These are phyloP conservation scores for Petrea volubilis DNA, from an alignment of 257 asterid species.

Conservation along the genomic window DNA sequence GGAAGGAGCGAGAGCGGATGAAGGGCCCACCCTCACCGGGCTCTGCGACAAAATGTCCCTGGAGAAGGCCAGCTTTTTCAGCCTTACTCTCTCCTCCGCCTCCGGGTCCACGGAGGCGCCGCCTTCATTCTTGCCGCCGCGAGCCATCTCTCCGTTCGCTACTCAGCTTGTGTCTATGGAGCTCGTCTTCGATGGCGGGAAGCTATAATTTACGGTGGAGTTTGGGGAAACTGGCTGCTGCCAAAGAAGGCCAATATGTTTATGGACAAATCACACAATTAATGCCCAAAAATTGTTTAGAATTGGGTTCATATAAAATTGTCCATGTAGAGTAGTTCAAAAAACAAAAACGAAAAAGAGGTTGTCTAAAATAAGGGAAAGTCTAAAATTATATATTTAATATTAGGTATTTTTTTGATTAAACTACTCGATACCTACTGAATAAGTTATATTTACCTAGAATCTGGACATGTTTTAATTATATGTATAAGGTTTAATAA, in stretches of 20 bases:
- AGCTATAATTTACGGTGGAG: neutral
- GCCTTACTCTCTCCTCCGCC: slow-evolving; percentile 59
- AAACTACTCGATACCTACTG: too few relatives aligned
- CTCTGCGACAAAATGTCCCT: slow-evolving; percentile 47
- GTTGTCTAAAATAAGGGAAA: too few relatives aligned
- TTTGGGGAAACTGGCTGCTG: neutral
- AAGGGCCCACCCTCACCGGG: slow-evolving; percentile 35
- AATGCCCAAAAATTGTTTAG: too few relatives aligned
- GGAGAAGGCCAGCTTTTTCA: slow-evolving; percentile 54
- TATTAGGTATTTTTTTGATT: too few relatives aligned
- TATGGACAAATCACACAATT: too few relatives aligned
- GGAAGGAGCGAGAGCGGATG: slow-evolving; percentile 59
- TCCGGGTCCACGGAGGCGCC: slow-evolving; percentile 42
- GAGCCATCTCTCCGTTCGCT: slow-evolving; percentile 32
- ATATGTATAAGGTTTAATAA: too few relatives aligned
- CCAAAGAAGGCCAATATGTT: neutral
- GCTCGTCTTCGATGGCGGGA: slow-evolving; percentile 19
- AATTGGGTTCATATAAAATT: too few relatives aligned
- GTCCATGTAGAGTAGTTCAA: too few relatives aligned
- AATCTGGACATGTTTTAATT: too few relatives aligned
- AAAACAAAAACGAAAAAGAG: too few relatives aligned
- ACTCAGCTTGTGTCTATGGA: neutral
- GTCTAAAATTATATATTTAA: too few relatives aligned
- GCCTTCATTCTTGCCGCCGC: slow-evolving; percentile 47
- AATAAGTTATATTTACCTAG: too few relatives aligned